Evolutionary conservation across 179 eudicot genomes (phyloP).

Genomic region (Gypsophila paniculata): DNA sequence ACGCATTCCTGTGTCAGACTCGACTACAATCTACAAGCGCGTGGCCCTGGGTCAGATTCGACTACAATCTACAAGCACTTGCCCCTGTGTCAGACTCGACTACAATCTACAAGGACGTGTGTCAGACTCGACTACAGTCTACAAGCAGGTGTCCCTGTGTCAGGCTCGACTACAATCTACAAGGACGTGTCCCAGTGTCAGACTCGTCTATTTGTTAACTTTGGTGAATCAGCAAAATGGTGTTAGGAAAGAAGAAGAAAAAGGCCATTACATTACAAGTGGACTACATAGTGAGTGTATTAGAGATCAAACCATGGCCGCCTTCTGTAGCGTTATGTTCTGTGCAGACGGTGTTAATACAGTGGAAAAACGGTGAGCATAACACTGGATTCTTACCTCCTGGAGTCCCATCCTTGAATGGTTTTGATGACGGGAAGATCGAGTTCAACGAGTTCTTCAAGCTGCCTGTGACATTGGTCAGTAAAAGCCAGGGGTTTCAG

Average conservation of each 20-base stretch:
- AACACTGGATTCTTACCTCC: conserved; percentile 58
- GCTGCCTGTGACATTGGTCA: conserved; percentile 47
- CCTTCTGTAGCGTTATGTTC: conserved; percentile 74
- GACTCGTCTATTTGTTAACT: not conserved
- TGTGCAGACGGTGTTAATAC: conserved; percentile 63
- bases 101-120: not conserved
- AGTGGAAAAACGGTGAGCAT: conserved; percentile 83
- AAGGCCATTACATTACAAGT: conserved; percentile 57
- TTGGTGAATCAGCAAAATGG: conserved; percentile 38
- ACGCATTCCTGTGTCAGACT: too few relatives aligned
- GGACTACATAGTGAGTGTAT: conserved; percentile 62
- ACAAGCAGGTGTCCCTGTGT: too few relatives aligned
- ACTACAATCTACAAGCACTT: not conserved
- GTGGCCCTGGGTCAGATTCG: too few relatives aligned
- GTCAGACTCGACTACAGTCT: not conserved
- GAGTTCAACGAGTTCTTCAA: conserved; percentile 65
- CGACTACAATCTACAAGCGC: too few relatives aligned
- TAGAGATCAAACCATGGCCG: conserved; percentile 93
- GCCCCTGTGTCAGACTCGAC: too few relatives aligned
- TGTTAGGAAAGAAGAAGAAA: conserved; percentile 65
- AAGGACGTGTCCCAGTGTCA: not conserved
- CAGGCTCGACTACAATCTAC: not conserved
- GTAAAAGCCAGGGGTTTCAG: conserved; percentile 48
- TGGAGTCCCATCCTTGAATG: conserved; percentile 42
- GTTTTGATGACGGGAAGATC: conserved; percentile 52